These are phyloP conservation scores for Kingdonia uniflora DNA, from an alignment of 164 flowering plant genomes.

Conservation along the genomic window DNA sequence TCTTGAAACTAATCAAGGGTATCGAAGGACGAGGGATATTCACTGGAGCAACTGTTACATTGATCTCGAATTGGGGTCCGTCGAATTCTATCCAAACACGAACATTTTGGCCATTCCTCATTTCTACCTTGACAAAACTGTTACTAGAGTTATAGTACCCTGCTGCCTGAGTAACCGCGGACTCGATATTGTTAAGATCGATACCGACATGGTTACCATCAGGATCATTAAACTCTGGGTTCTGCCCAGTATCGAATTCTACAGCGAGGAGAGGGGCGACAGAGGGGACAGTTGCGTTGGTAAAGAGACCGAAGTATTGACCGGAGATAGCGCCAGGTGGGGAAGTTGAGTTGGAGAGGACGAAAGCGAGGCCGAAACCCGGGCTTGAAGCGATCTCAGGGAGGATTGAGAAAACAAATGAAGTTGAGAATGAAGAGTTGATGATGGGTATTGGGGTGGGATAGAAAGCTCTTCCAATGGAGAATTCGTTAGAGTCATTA, in stretches of 20 bases:
- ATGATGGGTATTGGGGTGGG: background rate
- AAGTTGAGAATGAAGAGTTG: conserved; percentile 1
- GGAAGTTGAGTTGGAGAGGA: conserved; percentile 48
- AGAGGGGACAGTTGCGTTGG: conserved; percentile 22
- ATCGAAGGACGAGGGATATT: background rate
- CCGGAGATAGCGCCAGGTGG: too few relatives aligned
- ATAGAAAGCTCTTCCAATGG: conserved; percentile 8
- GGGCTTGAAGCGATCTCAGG: conserved; percentile 17
- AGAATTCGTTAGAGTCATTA: background rate
- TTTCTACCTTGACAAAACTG: background rate
- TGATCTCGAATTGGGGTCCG: background rate
- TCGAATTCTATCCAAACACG: background rate
- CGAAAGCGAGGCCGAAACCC: conserved; percentile 72
- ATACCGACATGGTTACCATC: conserved; percentile 20
- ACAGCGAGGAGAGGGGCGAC: conserved; percentile 59
- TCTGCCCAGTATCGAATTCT: conserved; percentile 71
- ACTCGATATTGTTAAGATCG: conserved; percentile 1
- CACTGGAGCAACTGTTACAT: background rate
- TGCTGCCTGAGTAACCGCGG: background rate
- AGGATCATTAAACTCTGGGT: conserved; percentile 63
- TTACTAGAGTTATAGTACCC: background rate
- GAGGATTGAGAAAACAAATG: conserved; percentile 1
- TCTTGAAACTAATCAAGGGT: background rate
- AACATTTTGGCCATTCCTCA: background rate
- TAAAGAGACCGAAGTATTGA: too few relatives aligned